These are phyloP conservation scores for Penicillium sp. DNA, from an alignment of 2,329 filamentous ascomycete species.

Conservation along the genomic window DNA sequence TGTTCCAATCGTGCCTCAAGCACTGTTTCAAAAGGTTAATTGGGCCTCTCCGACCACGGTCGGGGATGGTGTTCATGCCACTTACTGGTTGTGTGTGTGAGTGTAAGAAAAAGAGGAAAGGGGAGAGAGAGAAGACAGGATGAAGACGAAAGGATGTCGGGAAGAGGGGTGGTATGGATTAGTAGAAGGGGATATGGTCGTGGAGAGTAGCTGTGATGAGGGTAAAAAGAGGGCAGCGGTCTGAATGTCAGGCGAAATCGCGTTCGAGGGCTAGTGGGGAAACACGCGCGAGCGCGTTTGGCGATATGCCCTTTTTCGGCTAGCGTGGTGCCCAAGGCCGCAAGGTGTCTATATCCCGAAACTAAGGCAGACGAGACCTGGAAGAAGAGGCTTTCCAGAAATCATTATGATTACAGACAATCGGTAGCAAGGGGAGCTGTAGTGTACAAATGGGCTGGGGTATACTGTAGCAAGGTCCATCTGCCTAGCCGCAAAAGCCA, in stretches of 20 bases:
- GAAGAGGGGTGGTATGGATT: not conserved
- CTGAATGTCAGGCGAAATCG: conserved; percentile 29
- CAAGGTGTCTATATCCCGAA: conserved; percentile 10
- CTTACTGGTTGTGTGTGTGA: conserved; percentile 32
- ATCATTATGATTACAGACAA: not conserved
- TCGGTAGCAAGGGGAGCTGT: not conserved
- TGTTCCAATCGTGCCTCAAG: conserved; percentile 97
- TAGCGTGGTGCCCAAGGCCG: conserved; percentile 22
- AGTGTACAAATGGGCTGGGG: conserved; percentile 2
- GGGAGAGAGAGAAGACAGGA: not conserved
- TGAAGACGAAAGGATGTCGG: not conserved
- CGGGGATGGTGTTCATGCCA: conserved; percentile 6
- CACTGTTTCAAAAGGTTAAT: conserved; percentile 55
- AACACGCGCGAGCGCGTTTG: conserved; percentile 32
- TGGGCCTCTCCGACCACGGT: conserved; percentile 7
- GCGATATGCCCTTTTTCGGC: conserved; percentile 34
- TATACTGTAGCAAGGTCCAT: not conserved
- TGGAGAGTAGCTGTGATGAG: conserved; percentile 15
- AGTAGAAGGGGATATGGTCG: conserved; percentile 1
- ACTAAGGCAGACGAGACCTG: not conserved
- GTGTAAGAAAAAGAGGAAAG: conserved; percentile 2
- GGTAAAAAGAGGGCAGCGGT: conserved; percentile 21
- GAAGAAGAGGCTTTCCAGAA: not conserved
- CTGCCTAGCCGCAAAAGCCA: not conserved
- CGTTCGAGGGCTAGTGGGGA: conserved; percentile 33